A percentile compares a stretch with the other conserved stretches of the same genome.
These are phyloP conservation scores for Trichoderma gracile DNA, from an alignment of 2,329 filamentous ascomycete species.

Conservation along the genomic window DNA sequence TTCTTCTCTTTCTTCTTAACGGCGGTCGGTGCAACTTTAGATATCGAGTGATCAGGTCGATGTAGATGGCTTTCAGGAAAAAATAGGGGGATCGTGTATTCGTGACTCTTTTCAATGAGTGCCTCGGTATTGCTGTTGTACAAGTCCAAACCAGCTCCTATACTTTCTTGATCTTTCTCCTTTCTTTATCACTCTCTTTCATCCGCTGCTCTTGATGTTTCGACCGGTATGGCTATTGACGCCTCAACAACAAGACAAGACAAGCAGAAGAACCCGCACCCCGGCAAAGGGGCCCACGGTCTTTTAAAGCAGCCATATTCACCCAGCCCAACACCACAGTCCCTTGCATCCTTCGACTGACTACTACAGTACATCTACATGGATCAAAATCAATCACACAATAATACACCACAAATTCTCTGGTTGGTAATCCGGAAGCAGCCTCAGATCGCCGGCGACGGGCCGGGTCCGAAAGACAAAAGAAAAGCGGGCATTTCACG, in stretches of 20 bases:
- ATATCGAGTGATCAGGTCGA: neutral
- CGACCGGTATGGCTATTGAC: neutral
- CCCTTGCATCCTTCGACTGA: neutral
- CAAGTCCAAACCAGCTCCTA: too few species aligned
- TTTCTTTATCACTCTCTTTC: neutral
- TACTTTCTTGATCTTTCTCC: neutral
- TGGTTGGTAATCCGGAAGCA: constrained; percentile 11
- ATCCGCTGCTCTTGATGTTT: neutral
- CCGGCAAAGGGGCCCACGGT: neutral
- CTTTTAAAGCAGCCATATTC: constrained; percentile 1
- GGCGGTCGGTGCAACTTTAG: neutral
- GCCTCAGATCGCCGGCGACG: constrained; percentile 4
- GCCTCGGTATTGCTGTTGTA: neutral
- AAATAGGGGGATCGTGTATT: neutral
- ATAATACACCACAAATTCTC: neutral
- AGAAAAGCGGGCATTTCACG: neutral
- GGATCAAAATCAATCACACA: neutral
- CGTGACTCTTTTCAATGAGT: neutral
- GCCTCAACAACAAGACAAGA: too few species aligned
- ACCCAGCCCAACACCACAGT: neutral
- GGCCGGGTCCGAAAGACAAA: constrained; percentile 18
- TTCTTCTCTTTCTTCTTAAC: neutral
- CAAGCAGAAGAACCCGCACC: neutral
- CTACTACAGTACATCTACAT: neutral
- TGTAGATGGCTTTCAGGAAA: neutral